These are phyloP conservation scores for Chytriomyces sp. DNA, from an alignment of 192 early-diverging fungal genomes.

Conservation along the genomic window DNA sequence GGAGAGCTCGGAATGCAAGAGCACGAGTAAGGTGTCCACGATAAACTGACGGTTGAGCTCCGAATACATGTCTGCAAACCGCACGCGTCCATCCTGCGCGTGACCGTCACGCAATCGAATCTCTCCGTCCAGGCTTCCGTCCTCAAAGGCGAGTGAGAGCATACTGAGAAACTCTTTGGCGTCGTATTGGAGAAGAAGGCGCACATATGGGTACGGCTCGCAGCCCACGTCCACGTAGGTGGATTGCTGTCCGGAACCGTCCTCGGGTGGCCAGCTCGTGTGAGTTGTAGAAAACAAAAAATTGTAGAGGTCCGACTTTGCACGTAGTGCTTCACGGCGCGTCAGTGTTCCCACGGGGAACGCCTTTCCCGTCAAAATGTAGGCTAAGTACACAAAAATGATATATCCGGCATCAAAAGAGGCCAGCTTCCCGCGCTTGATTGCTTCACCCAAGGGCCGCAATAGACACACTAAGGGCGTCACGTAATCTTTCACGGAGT, in stretches of 20 bases:
- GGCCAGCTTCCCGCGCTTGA: too few relatives aligned
- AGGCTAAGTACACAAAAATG: conserved; percentile 54
- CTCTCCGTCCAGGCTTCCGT: conserved; percentile 35
- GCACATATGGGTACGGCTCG: conserved; percentile 53
- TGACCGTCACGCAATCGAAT: conserved; percentile 38
- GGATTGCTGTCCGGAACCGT: background rate
- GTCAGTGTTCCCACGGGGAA: conserved; percentile 52
- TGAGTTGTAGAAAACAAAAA: conserved; percentile 42
- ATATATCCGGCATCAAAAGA: conserved; percentile 31
- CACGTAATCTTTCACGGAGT: conserved; percentile 45
- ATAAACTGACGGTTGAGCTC: conserved; percentile 48
- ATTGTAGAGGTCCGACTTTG: conserved; percentile 45
- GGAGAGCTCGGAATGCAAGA: conserved; percentile 25
- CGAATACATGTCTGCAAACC: conserved; percentile 33
- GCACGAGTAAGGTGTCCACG: conserved; percentile 42
- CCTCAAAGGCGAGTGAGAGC: conserved; percentile 36
- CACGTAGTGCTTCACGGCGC: conserved; percentile 25
- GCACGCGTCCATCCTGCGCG: conserved; percentile 31
- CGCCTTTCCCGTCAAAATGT: conserved; percentile 50
- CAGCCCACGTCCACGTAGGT: conserved; percentile 20
- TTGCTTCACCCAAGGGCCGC: conserved; percentile 14
- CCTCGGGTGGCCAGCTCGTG: conserved; percentile 40
- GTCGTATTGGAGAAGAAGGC: conserved; percentile 44
- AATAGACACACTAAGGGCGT: conserved; percentile 45
- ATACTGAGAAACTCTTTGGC: conserved; percentile 44